Conservation (phyloP, 2,329 filamentous ascomycete genomes). For the Ascosphaera aggregata region DNA sequence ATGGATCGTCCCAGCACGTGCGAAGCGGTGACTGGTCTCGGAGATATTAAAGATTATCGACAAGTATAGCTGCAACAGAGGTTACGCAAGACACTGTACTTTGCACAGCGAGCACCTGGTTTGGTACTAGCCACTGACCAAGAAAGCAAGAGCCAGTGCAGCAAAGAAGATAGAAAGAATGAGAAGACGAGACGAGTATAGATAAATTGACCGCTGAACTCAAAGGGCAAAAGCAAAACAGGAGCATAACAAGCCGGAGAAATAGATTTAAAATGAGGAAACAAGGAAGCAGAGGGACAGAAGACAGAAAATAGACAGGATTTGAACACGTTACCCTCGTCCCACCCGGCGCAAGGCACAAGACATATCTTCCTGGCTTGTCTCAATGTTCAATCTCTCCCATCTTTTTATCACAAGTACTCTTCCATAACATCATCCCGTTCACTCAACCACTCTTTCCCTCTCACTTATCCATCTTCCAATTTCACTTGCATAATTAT, state of each 20-base stretch:
- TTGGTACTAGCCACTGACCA: too few species aligned
- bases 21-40: not conserved
- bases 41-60: too few species aligned
- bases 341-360: not conserved
- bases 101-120: too few species aligned
- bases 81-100: too few species aligned
- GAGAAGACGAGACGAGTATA: too few species aligned
- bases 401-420: not conserved
- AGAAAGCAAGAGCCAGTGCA: too few species aligned
- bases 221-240: too few species aligned
- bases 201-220: too few species aligned
- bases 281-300: not conserved
- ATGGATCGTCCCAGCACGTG: not conserved
- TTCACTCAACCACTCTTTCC: not conserved
- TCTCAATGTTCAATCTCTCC: not conserved
- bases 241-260: too few species aligned
- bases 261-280: not conserved
- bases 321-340: not conserved
- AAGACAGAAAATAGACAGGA: not conserved
- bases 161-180: too few species aligned
- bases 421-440: not conserved
- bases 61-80: too few species aligned
- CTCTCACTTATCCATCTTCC: not conserved
- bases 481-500: not conserved
- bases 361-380: not conserved